Evolutionary conservation across 768 basidiomycete genomes (phyloP), one percentile per base, ranked within the genome.

Genomic region (Lentinus brumalis): DNA sequence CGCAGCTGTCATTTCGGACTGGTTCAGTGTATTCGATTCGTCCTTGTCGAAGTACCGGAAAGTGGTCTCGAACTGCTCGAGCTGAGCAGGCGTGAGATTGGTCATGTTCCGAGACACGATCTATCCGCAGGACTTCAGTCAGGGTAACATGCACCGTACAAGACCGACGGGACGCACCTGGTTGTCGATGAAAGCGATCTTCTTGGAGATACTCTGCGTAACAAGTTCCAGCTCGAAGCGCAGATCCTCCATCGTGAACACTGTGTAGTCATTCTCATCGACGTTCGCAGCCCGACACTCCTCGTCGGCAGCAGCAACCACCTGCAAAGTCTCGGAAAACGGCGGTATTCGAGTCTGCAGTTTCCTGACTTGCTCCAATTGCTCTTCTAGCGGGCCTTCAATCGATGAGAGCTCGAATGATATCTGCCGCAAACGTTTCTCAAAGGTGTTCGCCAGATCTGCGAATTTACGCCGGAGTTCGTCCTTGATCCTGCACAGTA

Each of bases 11-110:
- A 97, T 90, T 74, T 98, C 94, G 6, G 92, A 81, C 60, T 88
- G 71, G 60, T 83, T 86, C 41, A 98, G 83, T 0, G 93, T 94
- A 71, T 98, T 97, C 41, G 89, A 87, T 67, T 92, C 90, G 66
- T 98, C 95, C 63, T 86, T 86, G 75, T 98, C 96, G 69, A 99
- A 99, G 76, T 98, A 96, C 53, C 96, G 86, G 86, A 99, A 98
- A 1, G 95, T 96, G 71, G 89, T 86, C 74, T 98, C 96, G 66
- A 97, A 96, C 70, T 98, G 95, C 71, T 98, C 96, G 26, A 98
- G 80, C 70, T 95, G 94, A 14, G 94, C 95, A 0, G 97, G 95
- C 0, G 96, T 96, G 63, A 99, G 76, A 71, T 98, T 97, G 29
- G 94, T 91, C 85, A 93, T 88, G 67, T 92, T 94, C 47, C 94